Base-by-base conservation (phyloP, 352 stramenopile species). In the Phytopythium montanum region DNA sequence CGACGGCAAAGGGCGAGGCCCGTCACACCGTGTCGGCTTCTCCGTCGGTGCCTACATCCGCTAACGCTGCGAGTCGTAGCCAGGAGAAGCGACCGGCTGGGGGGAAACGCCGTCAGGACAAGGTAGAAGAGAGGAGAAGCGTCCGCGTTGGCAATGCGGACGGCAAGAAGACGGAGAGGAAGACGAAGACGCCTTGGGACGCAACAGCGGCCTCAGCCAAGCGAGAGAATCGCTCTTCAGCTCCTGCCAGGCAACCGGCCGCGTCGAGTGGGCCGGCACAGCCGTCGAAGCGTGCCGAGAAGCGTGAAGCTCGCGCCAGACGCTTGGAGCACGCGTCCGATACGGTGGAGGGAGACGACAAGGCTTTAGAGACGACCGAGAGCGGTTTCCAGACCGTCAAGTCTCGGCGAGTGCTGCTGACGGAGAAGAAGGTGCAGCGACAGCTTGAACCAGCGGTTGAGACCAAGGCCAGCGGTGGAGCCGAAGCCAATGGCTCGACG, bases 301-400 rank as follows among this genome's bases (percentile, higher is more conserved):
- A 56, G n/a, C 50, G 29, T 1, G 50, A 45, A 13, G 29, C 31
- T 45, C 50, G 8, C 8, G 36, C 8, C 8, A 18, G 10, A 10
- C 13, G 29, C 5, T 7, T 19, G 21, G 1, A 26, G 19, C 21
- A 9, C n/a, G 50, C 19, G 31, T 13, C 13, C 13, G 25, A 0
- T 9, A 5, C 21, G 13, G 14, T 14, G 2, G 18, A 21, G 0
- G 45, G 34, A 3, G 23, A 5, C 2, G 7, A 2, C 45, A 29
- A 14, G 23, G 10, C 44, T 4, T 1, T n/a, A 1, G 51, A 65
- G 53, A 42, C 58, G 19, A 53, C 19, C 19, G 41, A 61, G 14
- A 44, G 54, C 16, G 63, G 52, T 3, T 73, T 73, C 45, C 52
- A 71, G 61, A 73, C 70, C 5, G 61, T 65, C 61, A 70, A 70